Conservation (phyloP, 192 early-diverging fungal species). For the Lunasporangiospora selenospora region DNA sequence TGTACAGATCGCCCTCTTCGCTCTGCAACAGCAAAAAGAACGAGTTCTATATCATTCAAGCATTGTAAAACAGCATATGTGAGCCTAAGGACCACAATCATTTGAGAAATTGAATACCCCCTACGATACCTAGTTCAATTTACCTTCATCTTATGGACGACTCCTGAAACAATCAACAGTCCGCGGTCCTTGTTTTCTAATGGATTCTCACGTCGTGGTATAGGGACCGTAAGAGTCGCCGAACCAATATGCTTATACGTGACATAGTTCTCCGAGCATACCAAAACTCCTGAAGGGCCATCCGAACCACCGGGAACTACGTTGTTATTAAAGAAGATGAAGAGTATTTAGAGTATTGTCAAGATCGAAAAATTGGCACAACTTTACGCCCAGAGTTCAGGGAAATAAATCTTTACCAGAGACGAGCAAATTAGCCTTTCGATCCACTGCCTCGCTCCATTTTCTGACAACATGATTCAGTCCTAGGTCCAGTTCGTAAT, state of each 20-base stretch:
- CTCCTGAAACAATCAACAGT: conserved; percentile 80
- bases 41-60: conserved; percentile 56
- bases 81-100: too few species aligned
- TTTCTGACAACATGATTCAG: conserved; percentile 98
- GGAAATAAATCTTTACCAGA: conserved; percentile 52
- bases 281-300: conserved; percentile 97
- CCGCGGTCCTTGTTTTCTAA: conserved; percentile 71
- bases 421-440: conserved; percentile 81
- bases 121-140: too few species aligned
- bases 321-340: neutral
- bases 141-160: conserved; percentile 93
- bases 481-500: conserved; percentile 98
- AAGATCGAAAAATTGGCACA: neutral
- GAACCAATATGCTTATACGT: conserved; percentile 83
- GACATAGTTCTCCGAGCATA: conserved; percentile 91
- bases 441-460: conserved; percentile 87
- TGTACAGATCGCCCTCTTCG: conserved; percentile 94
- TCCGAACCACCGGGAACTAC: conserved; percentile 86
- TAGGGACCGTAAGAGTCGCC: conserved; percentile 70
- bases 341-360: neutral
- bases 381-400: neutral
- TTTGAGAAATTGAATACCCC: too few species aligned
- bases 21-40: conserved; percentile 94
- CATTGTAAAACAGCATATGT: too few species aligned
- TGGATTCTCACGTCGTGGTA: conserved; percentile 80